Evolutionary conservation across 2,329 filamentous ascomycete species (phyloP).

Genomic region (Harringtonia lauricola): DNA sequence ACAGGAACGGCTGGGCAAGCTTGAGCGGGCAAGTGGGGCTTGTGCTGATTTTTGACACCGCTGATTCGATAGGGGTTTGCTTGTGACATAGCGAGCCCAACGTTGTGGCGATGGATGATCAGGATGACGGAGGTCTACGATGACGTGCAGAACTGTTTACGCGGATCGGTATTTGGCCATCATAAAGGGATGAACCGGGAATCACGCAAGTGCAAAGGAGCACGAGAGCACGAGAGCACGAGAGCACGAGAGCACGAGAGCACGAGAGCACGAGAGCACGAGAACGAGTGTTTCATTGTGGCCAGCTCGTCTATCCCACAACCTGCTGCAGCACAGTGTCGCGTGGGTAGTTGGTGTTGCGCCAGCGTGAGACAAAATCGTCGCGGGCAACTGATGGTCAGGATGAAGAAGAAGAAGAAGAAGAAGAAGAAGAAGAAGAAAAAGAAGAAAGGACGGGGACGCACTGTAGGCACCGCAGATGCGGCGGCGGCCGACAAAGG

Average conservation of each 20-base stretch:
- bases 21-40: not conserved
- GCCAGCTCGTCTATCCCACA: slow-evolving; percentile 19
- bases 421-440: not conserved
- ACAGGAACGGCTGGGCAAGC: slow-evolving; percentile 2
- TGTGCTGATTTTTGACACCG: not conserved
- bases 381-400: slow-evolving; percentile 57
- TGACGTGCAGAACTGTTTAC: no score
- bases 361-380: slow-evolving; percentile 68
- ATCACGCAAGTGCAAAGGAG: no score
- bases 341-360: slow-evolving; percentile 54
- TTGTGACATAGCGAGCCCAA: no score
- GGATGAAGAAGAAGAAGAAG: not conserved
- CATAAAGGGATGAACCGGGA: no score
- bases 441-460: slow-evolving; percentile 21
- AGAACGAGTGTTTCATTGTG: no score
- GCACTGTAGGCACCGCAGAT: slow-evolving; percentile 88
- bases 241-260: no score
- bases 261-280: no score
- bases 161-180: no score
- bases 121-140: no score
- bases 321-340: slow-evolving; percentile 28
- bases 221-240: no score
- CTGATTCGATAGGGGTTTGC: not conserved
- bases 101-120: no score
- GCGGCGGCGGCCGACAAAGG: slow-evolving; percentile 72